These are phyloP conservation scores for Uronychia binucleata DNA, from an alignment of 73 alveolate species.

Conservation along the genomic window DNA sequence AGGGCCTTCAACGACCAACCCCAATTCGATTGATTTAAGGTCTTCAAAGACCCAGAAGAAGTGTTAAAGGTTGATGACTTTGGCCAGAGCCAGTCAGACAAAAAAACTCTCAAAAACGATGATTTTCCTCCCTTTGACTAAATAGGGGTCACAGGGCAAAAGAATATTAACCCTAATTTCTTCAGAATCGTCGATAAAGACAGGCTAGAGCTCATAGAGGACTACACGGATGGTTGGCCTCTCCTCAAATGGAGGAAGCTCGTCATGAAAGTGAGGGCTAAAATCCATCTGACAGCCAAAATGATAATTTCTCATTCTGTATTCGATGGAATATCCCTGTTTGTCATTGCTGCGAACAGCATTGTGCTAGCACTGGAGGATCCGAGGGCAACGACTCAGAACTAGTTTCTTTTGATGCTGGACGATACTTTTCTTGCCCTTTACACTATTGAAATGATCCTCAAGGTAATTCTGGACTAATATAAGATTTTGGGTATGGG, in stretches of 20 bases:
- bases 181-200: neutral
- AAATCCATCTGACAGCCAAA: neutral
- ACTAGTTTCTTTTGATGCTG: slow-evolving; percentile 1
- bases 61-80: no score
- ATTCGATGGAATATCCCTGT: slow-evolving; percentile 31
- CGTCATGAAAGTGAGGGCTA: neutral
- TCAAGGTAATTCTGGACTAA: slow-evolving; percentile 12
- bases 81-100: no score
- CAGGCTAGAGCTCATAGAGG: neutral
- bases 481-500: slow-evolving; percentile 56
- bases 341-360: slow-evolving; percentile 57
- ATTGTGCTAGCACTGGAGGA: slow-evolving; percentile 76
- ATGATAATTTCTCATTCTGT: slow-evolving; percentile 15
- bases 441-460: slow-evolving; percentile 51
- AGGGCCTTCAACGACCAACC: no score
- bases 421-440: slow-evolving; percentile 24
- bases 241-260: neutral
- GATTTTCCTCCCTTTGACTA: no score
- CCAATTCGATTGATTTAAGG: no score
- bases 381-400: slow-evolving; percentile 50
- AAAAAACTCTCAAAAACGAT: no score
- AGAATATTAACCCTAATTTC: neutral
- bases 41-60: no score
- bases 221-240: neutral
- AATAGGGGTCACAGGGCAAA: no score